Base-by-base conservation (phyloP, 2,329 filamentous ascomycete genomes). In the Orbilia javanica region DNA sequence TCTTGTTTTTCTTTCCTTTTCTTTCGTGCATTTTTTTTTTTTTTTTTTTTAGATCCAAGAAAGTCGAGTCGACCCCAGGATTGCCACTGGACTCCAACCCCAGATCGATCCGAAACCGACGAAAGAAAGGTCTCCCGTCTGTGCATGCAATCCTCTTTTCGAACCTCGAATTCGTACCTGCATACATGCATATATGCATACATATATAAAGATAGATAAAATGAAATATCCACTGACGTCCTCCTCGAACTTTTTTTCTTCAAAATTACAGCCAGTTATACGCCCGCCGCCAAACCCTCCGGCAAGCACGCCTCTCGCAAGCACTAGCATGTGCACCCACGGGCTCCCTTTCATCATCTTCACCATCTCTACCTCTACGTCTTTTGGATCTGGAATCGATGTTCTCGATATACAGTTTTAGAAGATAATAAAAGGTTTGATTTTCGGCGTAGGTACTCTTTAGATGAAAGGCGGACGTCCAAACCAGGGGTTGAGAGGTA, bases 301-400 rank as follows among this genome's bases (percentile, higher is more conserved):
- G 70, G 63, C 36, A 46, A 46, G 25, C 57, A 74, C 57, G 57
- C 70, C 53, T 74, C 70, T 74, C 70, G 70, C 52, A 74, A 74
- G 63, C 70, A 68, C 63, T 74, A 68, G 63, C 34, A 71, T 44
- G 67, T 64, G 66, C 57, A 36, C 52, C 55, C 53, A 29, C 39
- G 52, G 39, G 20, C 64, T 57, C 66, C 48, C 42, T 60, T 71
- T 71, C 36, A 67, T 55, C 46, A n/a, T 55, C 46, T 53, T 67
- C 31, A 36, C 29, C 31, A 20, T 20, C 42, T 46, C 29, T 67
- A 42, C 64, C 48, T 67, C 29, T 50, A 31, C n/a, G 31, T 64
- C n/a, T 72, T 55, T 42, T 31, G 39, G 69, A 73, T 60, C 69
- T 60, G 69, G 69, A 73, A 60, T 60, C 55, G 55, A 60, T 60